Base-by-base conservation (phyloP, 2,329 filamentous ascomycete genomes). In the Calonectria pseudoreteaudii region DNA sequence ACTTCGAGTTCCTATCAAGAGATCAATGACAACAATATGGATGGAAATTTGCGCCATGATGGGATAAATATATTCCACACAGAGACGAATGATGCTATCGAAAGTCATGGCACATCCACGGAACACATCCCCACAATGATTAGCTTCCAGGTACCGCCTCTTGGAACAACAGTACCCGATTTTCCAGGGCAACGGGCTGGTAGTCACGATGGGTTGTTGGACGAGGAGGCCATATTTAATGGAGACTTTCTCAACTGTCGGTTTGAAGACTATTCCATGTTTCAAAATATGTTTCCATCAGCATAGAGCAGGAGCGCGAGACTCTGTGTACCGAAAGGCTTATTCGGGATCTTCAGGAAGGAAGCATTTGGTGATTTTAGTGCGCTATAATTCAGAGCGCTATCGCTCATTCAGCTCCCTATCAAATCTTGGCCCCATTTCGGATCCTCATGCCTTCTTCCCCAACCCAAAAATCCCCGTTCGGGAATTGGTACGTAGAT, bases 401-500 rank as follows among this genome's bases (percentile, higher is more conserved):
- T 9, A 1, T n/a, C 18, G 7, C 18, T 4, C 1, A 44, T 44
- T 20, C 18, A 2, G 7, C 18, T 20, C 20, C 18, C 41, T 44
- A 58, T 58, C 31, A 58, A 58, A 58, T 36, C 16, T 58, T 58
- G 30, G 9, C 26, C 13, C 52, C 52, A 16, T 58, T 58, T 36
- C 52, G 18, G 16, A 58, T 58, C 30, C 2, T 31, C 52, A 58
- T 23, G 10, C 52, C 52, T 36, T 34, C 9, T 11, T 82, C 80
- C 44, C 77, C 80, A 13, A 64, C 71, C 82, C 82, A 83, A 70
- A 83, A 83, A 52, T 71, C 81, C 1, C 82, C 82, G n/a, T 74
- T 74, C 1, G 95, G 95, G 83, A 91, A 98, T 60, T 90, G 89
- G 83, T 89, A 98, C 78, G 85, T 85, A 75, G 95, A 94, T 94